Evolutionary conservation across 2,329 filamentous ascomycete species (phyloP), one percentile per base, ranked within the genome.

Genomic region (Aureobasidium sp.): DNA sequence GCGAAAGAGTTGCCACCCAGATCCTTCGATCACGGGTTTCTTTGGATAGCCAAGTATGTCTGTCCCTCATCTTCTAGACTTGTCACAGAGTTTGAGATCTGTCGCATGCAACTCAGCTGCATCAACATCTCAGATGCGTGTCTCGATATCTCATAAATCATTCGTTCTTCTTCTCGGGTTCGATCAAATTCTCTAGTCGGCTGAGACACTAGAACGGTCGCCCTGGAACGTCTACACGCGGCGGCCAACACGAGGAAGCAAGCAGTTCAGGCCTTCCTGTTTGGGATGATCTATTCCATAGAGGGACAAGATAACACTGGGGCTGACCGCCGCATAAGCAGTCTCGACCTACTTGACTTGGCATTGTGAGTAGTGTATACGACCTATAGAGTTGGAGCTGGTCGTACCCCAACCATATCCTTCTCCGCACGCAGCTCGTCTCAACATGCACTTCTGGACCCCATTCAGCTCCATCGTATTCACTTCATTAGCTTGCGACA

Each of bases 401-500:
- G 2, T 46, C 15, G 8, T 29, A 39, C 55, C 43, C 55, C 55
- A 48, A 43, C 13, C 43, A 20, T 37, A 37, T 48, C 12, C 55
- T 47, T 47, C 55, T 59, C 55, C 53, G 53, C 53, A 57, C 53
- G 26, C 29, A 37, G 43, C 43, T 48, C 43, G 20, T 26, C 55
- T 59, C 55, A 48, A 59, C 55, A 59, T 43, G 55, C 43, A n/a
- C 55, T 59, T 59, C 55, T 59, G 41, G 55, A 59, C 43, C 39
- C 20, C 32, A 39, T 59, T 59, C 43, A 59, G 55, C 55, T 59
- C 55, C 43, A 37, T 37, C 55, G 24, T 59, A 39, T 59, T 59
- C 32, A 37, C 55, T 59, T 59, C 34, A 39, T 29, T 59, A 48
- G 55, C 29, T 26, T 57, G 27, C 53, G 53, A 57, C 39, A 44